Evolutionary conservation across 192 early-diverging fungal species (phyloP).

Genomic region (Physocladia obscura): DNA sequence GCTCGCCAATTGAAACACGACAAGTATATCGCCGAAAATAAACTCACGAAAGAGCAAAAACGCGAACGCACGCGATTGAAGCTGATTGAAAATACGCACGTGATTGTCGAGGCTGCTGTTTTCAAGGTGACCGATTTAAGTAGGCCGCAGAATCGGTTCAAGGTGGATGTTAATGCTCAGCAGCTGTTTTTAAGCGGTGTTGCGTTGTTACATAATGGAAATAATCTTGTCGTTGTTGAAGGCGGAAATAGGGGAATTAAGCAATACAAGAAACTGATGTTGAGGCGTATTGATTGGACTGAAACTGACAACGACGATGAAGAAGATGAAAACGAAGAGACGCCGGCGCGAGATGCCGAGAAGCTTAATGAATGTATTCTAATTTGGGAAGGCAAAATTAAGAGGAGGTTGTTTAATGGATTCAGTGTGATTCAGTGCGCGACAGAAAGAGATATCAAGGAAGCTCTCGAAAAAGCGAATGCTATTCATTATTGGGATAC

Average conservation of each 20-base stretch:
- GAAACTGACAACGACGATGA: slow-evolving; percentile 48
- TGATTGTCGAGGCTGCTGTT: slow-evolving; percentile 75
- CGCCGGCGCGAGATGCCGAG: slow-evolving; percentile 34
- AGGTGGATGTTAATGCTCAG: slow-evolving; percentile 86
- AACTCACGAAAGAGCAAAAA: slow-evolving; percentile 85
- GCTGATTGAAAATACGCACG: slow-evolving; percentile 67
- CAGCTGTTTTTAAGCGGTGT: slow-evolving; percentile 83
- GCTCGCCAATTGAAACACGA: slow-evolving; percentile 77
- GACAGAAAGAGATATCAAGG: slow-evolving; percentile 72
- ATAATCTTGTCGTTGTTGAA: slow-evolving; percentile 86
- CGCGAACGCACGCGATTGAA: slow-evolving; percentile 76
- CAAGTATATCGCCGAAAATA: slow-evolving; percentile 76
- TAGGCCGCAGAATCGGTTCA: slow-evolving; percentile 83
- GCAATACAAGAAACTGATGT: slow-evolving; percentile 95
- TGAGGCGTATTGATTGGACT: slow-evolving; percentile 91
- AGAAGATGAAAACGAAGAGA: slow-evolving; percentile 6
- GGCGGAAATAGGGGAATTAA: slow-evolving; percentile 87
- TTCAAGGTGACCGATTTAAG: slow-evolving; percentile 80
- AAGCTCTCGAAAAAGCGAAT: slow-evolving; percentile 67
- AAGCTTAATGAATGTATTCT: slow-evolving; percentile 77
- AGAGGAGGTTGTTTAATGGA: slow-evolving; percentile 71
- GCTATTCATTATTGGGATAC: slow-evolving; percentile 90
- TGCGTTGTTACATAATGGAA: slow-evolving; percentile 71
- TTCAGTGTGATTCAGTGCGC: slow-evolving; percentile 72
- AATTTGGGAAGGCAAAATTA: slow-evolving; percentile 91